Evolutionary conservation across 179 eudicot genomes (phyloP).

Genomic region (Vitellaria paradoxa): DNA sequence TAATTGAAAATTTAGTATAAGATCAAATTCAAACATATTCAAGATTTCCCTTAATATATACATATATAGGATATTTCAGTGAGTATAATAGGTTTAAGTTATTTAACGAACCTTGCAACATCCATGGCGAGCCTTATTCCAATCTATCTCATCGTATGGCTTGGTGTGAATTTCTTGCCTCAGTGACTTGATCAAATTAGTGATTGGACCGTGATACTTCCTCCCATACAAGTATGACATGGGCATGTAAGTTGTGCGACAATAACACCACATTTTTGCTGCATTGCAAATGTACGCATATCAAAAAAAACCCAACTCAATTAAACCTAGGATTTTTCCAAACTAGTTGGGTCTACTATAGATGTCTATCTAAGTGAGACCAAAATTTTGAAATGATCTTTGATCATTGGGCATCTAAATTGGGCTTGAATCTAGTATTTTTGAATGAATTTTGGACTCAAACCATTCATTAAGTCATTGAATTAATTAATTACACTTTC

Average conservation of each 20-base stretch:
- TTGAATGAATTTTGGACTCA: too few relatives aligned
- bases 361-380: too few relatives aligned
- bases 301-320: too few relatives aligned
- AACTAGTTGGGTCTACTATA: too few relatives aligned
- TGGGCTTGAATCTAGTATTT: too few relatives aligned
- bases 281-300: not conserved
- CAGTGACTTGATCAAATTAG: slow-evolving; percentile 28
- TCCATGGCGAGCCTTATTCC: slow-evolving; percentile 37
- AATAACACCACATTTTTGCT: slow-evolving; percentile 48
- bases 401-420: too few relatives aligned
- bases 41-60: not conserved
- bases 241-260: slow-evolving; percentile 42
- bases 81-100: too few relatives aligned
- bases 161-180: slow-evolving; percentile 33
- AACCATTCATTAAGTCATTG: too few relatives aligned
- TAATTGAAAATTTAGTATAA: not conserved
- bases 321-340: too few relatives aligned
- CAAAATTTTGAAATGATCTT: too few relatives aligned
- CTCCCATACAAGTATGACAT: slow-evolving; percentile 40
- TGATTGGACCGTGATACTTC: slow-evolving; percentile 32
- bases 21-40: not conserved
- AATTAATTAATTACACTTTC: too few relatives aligned
- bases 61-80: not conserved
- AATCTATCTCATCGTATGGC: slow-evolving; percentile 31
- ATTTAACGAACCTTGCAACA: slow-evolving; percentile 27